Percentiles rank a stretch among this genome's conserved stretches.
Conservation (phyloP, 805 yeast species). For the Pichia manshurica region DNA sequence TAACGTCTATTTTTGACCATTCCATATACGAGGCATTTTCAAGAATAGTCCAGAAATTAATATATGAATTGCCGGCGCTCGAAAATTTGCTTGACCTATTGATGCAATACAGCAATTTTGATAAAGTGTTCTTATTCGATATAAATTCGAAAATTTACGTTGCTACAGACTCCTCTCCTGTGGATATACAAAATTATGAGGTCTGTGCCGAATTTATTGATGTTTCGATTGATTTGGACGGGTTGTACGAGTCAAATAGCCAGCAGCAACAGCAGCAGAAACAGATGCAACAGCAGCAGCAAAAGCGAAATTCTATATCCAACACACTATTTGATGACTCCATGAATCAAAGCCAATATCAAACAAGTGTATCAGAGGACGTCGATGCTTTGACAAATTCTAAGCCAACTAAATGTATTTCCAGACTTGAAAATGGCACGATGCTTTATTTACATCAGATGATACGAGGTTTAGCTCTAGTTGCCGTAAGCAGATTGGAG, state of each 20-base stretch:
- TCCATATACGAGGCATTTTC: constrained; percentile 94
- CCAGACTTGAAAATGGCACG: constrained; percentile 78
- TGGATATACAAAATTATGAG: constrained; percentile 91
- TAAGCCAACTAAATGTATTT: constrained; percentile 47
- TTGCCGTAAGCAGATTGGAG: constrained; percentile 74
- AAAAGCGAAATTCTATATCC: constrained; percentile 5
- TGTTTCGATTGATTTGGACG: constrained; percentile 83
- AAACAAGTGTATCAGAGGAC: constrained; percentile 1
- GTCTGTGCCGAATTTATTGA: constrained; percentile 97
- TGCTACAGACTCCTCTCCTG: constrained; percentile 94
- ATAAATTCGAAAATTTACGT: constrained; percentile 88
- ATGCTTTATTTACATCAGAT: constrained; percentile 79
- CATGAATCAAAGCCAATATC: neutral
- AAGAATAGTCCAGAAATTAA: constrained; percentile 83
- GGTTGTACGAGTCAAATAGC: constrained; percentile 43
- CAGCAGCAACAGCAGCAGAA: neutral
- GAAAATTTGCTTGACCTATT: constrained; percentile 85
- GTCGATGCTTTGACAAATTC: constrained; percentile 2
- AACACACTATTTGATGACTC: constrained; percentile 7
- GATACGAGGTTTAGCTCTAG: constrained; percentile 89
- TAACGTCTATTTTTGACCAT: constrained; percentile 92
- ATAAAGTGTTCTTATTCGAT: constrained; percentile 89
- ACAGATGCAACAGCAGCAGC: neutral
- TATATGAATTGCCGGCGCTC: constrained; percentile 80
- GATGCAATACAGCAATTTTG: constrained; percentile 84